Evolutionary conservation across 179 eudicot genomes (phyloP), one percentile per base, ranked within the genome.

Genomic region (Corrigiola litoralis): DNA sequence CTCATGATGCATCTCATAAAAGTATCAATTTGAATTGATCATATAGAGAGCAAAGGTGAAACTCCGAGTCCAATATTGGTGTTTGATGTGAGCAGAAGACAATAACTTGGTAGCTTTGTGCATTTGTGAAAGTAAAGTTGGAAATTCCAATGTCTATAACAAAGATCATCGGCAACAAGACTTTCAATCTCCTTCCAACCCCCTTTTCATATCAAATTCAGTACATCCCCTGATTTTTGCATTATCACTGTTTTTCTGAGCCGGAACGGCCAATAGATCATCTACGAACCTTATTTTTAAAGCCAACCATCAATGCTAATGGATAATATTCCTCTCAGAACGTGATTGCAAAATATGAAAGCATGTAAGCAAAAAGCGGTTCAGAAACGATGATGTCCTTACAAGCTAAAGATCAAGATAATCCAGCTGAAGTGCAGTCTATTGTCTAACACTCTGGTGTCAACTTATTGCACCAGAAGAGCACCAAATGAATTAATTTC

Each of bases 351-450:
- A n/a, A n/a, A n/a, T n/a, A n/a, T n/a, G n/a, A n/a, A n/a, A n/a
- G n/a, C n/a, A n/a, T n/a, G n/a, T n/a, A n/a, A n/a, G n/a, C n/a
- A n/a, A n/a, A n/a, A 52, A 1, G 27, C n/a, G 31, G 25, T 23
- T 3, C 27, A 28, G 14, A 27, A 28, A 14, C 18, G 5, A 52
- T 25, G 57, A 25, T 50, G 25, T 25, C 4, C n/a, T 27, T 52
- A 52, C 57, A 28, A 52, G 57, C 9, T 27, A 52, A 25, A 52
- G 57, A 28, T 52, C 57, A 52, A 52, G 57, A 4, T 52, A 52
- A 52, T 52, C 57, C 27, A 52, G 57, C n/a, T 52, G 57, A 52
- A 52, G 57, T 52, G 57, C 57, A 12, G 57, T n/a, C n/a, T n/a
- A n/a, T n/a, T n/a, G 57, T 52, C 57, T 52, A 52, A 52, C 57